Base-by-base conservation (phyloP, 768 basidiomycete species). In the Lactarius indigo region DNA sequence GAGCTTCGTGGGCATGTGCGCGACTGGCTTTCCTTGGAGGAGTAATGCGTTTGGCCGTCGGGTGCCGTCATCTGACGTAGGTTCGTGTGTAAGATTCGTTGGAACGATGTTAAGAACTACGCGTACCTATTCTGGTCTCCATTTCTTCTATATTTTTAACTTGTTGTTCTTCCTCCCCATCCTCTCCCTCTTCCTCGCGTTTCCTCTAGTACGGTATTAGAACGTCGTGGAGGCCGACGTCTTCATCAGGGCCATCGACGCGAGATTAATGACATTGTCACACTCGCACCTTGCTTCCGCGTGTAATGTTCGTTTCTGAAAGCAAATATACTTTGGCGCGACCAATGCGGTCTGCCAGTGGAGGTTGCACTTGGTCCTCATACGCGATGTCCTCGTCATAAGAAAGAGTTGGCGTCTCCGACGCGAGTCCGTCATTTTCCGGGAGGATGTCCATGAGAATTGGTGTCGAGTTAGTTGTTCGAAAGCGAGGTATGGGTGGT, bases 261-360 rank as follows among this genome's bases (percentile, higher is more conserved):
- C 70, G 70, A 70, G 63, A 64, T 76, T 68, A 76, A 72, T 72
- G 75, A 75, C 78, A 76, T 72, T 74, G 75, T 76, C 75, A 78
- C 77, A 78, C 61, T 82, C 88, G 84, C 83, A 93, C 91, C 89
- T 92, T 92, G 76, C 84, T 84, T 71, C 77, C 79, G 67, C 81
- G 84, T 69, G 81, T 77, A 67, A 83, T 80, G n/a, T 83, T 78
- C 41, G 88, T 79, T 71, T 92, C 91, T 61, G 88, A 82, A 68
- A 91, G 83, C 33, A 92, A 76, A 77, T 93, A 94, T n/a, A 92
- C 84, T 76, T 89, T 91, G 57, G 83, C 82, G 59, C 72, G 83
- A 57, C 90, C 84, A 54, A 92, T 92, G n/a, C 91, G 84, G 65
- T 84, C 81, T 18, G 85, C 87, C 37, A 91, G 79, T 8, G 79